These are phyloP conservation scores for Neurospora sp. DNA, from an alignment of 495 filamentous ascomycete species.

Conservation along the genomic window DNA sequence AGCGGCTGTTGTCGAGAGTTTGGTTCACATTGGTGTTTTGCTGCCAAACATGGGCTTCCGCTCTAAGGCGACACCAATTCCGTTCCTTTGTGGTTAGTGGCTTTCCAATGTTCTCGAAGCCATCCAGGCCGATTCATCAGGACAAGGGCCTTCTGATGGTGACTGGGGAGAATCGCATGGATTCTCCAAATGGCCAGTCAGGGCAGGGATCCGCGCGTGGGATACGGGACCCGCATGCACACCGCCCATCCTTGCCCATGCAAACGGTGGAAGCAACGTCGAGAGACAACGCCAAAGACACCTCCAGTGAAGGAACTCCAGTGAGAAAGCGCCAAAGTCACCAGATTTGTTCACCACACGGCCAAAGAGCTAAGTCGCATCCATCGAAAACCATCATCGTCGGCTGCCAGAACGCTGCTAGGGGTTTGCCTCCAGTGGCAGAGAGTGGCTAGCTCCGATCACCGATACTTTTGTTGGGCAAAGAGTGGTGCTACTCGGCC, in stretches of 20 bases:
- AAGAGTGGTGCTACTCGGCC: conserved; percentile 24
- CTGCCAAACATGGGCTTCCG: background rate
- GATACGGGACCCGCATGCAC: conserved; percentile 11
- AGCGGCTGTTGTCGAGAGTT: background rate
- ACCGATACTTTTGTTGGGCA: conserved; percentile 35
- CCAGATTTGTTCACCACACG: background rate
- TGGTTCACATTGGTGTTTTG: background rate
- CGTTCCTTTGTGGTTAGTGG: background rate
- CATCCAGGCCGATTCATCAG: background rate
- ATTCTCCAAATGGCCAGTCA: conserved; percentile 16
- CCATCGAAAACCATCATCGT: background rate
- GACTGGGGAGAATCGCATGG: conserved; percentile 10
- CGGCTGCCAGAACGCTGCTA: conserved; percentile 3
- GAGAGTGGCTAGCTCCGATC: conserved; percentile 35
- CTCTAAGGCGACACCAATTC: background rate
- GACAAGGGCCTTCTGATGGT: background rate
- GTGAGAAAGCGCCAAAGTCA: background rate
- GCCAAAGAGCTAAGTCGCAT: background rate
- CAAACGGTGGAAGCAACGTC: conserved; percentile 7
- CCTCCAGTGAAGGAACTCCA: background rate
- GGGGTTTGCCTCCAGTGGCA: conserved; percentile 13
- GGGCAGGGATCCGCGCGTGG: conserved; percentile 5
- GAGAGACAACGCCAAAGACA: conserved; percentile 5
- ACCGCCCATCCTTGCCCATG: conserved; percentile 23
- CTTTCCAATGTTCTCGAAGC: background rate